Conservation (phyloP, 441 rosid species). For the Daphne laureola region DNA sequence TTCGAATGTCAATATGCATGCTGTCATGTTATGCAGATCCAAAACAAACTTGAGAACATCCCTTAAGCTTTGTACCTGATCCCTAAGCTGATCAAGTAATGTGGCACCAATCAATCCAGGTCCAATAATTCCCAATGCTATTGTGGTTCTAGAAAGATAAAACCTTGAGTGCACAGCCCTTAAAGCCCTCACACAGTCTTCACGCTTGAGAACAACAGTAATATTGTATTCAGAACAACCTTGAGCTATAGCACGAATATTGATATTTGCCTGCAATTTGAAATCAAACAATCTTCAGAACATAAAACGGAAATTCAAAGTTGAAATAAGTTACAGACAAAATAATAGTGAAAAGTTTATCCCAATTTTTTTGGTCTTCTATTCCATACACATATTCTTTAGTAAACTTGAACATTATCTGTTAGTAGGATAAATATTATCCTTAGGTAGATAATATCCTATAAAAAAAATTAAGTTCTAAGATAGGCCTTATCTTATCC, state of each 20-base stretch:
- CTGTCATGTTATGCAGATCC: too few species aligned
- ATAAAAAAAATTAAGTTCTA: too few species aligned
- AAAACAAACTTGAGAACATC: background rate
- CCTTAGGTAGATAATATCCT: too few species aligned
- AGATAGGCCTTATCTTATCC: too few species aligned
- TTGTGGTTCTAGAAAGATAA: constrained; percentile 81
- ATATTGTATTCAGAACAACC: constrained; percentile 94
- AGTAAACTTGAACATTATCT: too few species aligned
- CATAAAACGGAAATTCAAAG: too few species aligned
- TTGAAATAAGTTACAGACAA: too few species aligned
- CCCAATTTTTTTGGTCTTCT: too few species aligned
- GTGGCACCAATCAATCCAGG: constrained; percentile 91
- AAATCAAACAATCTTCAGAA: constrained; percentile 2
- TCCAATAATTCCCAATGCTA: constrained; percentile 86
- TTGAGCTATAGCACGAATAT: constrained; percentile 90
- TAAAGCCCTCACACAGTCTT: constrained; percentile 83
- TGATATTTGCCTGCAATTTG: constrained; percentile 69
- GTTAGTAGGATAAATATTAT: too few species aligned
- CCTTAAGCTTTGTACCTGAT: constrained; percentile 46
- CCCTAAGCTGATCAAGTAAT: constrained; percentile 83
- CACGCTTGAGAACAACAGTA: constrained; percentile 73
- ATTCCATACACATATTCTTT: too few species aligned
- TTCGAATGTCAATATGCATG: too few species aligned
- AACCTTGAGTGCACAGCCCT: constrained; percentile 94
- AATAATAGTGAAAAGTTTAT: too few species aligned